phyloP scores from a whole-genome alignment of 2,329 filamentous ascomycete species.

The Pseudodiploospora longispora region DNA sequence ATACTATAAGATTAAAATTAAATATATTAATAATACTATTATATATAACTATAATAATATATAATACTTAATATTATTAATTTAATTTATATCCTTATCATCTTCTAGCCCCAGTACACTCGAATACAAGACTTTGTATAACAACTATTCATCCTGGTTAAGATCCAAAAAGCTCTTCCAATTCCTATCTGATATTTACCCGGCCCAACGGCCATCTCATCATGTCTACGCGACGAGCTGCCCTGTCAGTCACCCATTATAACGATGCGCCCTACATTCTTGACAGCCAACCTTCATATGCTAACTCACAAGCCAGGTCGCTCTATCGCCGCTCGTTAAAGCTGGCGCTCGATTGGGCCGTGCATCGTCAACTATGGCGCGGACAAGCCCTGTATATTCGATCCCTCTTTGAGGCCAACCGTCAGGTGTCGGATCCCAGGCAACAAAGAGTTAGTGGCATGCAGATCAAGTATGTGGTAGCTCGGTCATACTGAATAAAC shows the following conservation, averaged over 20 bases:
- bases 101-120: no score
- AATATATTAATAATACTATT: no score
- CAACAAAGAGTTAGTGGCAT: slow-evolving; percentile 65
- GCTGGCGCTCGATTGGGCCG: slow-evolving; percentile 89
- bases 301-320: slow-evolving; percentile 36
- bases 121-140: no score
- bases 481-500: not conserved
- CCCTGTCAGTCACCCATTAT: slow-evolving; percentile 33
- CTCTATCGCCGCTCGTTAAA: slow-evolving; percentile 92
- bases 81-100: no score
- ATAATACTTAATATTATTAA: no score
- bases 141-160: no score
- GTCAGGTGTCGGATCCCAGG: slow-evolving; percentile 71
- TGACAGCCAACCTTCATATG: not conserved
- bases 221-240: slow-evolving; percentile 37
- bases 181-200: no score
- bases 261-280: not conserved
- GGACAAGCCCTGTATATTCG: slow-evolving; percentile 95
- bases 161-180: no score
- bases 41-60: no score
- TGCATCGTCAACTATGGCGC: slow-evolving; percentile 87
- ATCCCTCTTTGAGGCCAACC: slow-evolving; percentile 90
- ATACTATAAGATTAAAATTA: no score
- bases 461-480: not conserved
- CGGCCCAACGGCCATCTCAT: not conserved